phyloP scores from a whole-genome alignment of 352 stramenopile species.

The Blastocystis sp. region DNA sequence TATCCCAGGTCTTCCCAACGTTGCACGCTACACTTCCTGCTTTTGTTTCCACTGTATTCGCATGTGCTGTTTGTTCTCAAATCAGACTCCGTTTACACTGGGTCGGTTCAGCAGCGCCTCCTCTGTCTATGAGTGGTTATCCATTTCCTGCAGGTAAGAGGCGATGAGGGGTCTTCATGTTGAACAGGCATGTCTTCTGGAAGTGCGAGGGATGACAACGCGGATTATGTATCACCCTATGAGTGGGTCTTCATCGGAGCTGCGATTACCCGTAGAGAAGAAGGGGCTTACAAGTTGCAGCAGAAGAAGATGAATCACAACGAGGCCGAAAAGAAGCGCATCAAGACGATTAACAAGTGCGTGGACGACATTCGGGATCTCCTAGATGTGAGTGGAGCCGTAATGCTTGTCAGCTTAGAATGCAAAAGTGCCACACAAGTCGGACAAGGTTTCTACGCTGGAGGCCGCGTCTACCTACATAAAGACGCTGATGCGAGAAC shows the following conservation, averaged over 20 bases:
- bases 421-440: neutral
- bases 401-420: constrained; percentile 5
- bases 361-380: constrained; percentile 19
- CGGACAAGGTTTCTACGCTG: constrained; percentile 44
- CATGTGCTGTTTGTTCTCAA: neutral
- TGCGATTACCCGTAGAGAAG: neutral
- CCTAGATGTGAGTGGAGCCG: neutral
- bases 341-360: constrained; percentile 16
- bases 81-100: neutral
- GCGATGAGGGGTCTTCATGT: neutral
- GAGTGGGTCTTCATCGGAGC: neutral
- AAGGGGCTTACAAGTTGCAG: neutral
- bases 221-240: neutral
- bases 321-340: constrained; percentile 36
- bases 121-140: no score
- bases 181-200: neutral
- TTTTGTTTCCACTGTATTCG: neutral
- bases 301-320: constrained; percentile 38
- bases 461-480: constrained; percentile 27
- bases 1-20: no score
- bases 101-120: no score
- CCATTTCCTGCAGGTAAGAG: no score
- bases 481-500: constrained; percentile 10
- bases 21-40: constrained; percentile 13
- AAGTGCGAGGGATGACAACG: neutral